Evolutionary conservation across 163 green algal species (phyloP).

Genomic region (Volvox carteri): DNA sequence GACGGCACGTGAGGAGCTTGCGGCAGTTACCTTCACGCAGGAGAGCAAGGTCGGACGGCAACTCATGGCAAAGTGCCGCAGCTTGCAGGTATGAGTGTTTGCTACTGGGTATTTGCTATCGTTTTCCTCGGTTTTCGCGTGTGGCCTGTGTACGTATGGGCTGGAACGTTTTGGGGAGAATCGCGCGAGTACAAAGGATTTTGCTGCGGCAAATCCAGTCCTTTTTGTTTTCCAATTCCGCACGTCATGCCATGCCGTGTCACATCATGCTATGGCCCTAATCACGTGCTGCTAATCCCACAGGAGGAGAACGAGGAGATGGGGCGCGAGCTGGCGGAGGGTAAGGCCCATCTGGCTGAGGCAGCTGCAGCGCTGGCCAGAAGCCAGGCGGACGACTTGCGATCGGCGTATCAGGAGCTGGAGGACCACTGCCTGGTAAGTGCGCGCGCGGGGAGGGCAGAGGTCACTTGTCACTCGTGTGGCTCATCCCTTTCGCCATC

Average conservation of each 20-base stretch:
- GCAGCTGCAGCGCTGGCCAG: constrained; percentile 55
- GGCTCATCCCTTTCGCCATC: no score
- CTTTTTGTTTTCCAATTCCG: no score
- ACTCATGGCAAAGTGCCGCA: constrained; percentile 87
- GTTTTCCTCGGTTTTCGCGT: no score
- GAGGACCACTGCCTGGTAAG: constrained; percentile 69
- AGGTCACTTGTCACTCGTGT: no score
- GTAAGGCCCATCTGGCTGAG: constrained; percentile 63
- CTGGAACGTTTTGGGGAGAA: no score
- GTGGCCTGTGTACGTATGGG: no score
- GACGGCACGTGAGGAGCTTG: constrained; percentile 75
- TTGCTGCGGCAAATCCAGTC: no score
- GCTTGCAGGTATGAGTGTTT: constrained; percentile 35
- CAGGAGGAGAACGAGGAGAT: constrained; percentile 90
- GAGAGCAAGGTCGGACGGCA: constrained; percentile 82
- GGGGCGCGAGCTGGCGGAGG: constrained; percentile 82
- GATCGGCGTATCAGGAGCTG: constrained; percentile 65
- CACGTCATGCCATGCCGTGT: no score
- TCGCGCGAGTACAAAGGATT: no score
- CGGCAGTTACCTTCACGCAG: constrained; percentile 80
- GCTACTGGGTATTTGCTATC: no score
- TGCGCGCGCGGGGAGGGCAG: constrained; percentile 34
- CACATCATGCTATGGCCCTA: no score
- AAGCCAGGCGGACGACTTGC: constrained; percentile 72
- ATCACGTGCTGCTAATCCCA: no score